Evolutionary conservation across 2,329 filamentous ascomycete genomes (phyloP), one percentile per base, ranked within the genome.

Genomic region (Clarireedia monteithiana): DNA sequence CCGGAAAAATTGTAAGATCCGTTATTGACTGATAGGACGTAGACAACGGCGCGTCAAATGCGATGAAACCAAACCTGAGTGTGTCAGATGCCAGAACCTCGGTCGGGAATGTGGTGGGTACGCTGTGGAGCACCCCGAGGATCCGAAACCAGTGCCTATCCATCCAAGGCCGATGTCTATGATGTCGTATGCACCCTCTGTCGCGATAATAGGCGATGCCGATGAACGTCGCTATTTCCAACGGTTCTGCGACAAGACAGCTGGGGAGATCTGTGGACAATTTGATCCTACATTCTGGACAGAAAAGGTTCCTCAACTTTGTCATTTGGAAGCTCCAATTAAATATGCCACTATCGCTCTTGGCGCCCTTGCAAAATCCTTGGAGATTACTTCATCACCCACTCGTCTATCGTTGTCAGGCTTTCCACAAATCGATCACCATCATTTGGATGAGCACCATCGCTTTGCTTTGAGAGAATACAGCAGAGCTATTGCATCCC

Each of bases 1-100:
- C 7, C 36, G 39, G 50, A 53, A 34, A 34, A 34, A 48, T 48
- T 14, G 51, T 40, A 14, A 50, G 47, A 45, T 54, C 36, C 20
- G 12, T 26, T 36, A 56, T 40, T 54, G 30, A 53, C 63, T 64
- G 56, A 64, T 56, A 27, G 17, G 48, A 26, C 42, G 48, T 56
- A 68, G 67, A 59, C 63, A 66, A 60, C 66, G 67, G 39, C 61
- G 66, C 30, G 67, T 69, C 12, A 69, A 69, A 58, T 69, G 67
- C 58, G 67, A 69, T 54, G 67, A 69, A 57, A 65, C 64, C 20
- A 66, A 68, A 57, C 67, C 67, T 48, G 63, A 60, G 23, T 69
- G 67, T 53, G 57, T 67, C 24, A 60, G 67, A 59, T 69, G 67
- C 55, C 65, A 67, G 49, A 69, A 67, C 48, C 62, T 68, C 23